These are phyloP conservation scores for Talaromyces sp. DNA, from an alignment of 2,329 filamentous ascomycete genomes.

Conservation along the genomic window DNA sequence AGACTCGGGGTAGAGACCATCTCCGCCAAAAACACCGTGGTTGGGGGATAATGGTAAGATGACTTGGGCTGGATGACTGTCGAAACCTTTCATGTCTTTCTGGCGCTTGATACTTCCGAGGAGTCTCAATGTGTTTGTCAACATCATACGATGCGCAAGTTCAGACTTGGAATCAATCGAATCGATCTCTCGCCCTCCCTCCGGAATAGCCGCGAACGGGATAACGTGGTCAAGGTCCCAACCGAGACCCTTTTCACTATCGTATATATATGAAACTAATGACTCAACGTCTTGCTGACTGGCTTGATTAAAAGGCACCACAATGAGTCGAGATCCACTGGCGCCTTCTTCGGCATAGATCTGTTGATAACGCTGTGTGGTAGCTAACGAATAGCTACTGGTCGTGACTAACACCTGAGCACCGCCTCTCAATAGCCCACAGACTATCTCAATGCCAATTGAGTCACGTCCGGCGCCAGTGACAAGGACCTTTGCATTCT, in stretches of 20 bases:
- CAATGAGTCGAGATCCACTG: conserved; percentile 90
- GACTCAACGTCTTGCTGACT: conserved; percentile 97
- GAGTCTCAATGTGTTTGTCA: conserved; percentile 91
- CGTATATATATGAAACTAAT: conserved; percentile 92
- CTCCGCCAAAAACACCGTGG: conserved; percentile 96
- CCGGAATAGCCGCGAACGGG: conserved; percentile 94
- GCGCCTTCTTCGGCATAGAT: conserved; percentile 95
- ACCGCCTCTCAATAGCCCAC: conserved; percentile 91
- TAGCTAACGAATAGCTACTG: conserved; percentile 91
- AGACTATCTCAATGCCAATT: conserved; percentile 92
- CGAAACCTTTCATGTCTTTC: conserved; percentile 81
- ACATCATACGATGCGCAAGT: conserved; percentile 96
- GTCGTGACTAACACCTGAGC: conserved; percentile 96
- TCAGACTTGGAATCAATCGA: conserved; percentile 95
- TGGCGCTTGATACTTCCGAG: conserved; percentile 86
- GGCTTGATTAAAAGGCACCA: conserved; percentile 97
- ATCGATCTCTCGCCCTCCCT: conserved; percentile 89
- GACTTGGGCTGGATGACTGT: conserved; percentile 93
- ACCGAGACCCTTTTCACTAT: conserved; percentile 79
- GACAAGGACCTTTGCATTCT: not conserved
- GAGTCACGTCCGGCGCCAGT: conserved; percentile 92
- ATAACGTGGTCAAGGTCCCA: conserved; percentile 97
- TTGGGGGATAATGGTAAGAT: conserved; percentile 94
- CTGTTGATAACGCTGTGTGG: conserved; percentile 30
- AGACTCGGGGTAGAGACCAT: conserved; percentile 96